Evolutionary conservation across 1,139 yeast species (phyloP), one percentile per base, ranked within the genome.

Genomic region (Pichia sp.): DNA sequence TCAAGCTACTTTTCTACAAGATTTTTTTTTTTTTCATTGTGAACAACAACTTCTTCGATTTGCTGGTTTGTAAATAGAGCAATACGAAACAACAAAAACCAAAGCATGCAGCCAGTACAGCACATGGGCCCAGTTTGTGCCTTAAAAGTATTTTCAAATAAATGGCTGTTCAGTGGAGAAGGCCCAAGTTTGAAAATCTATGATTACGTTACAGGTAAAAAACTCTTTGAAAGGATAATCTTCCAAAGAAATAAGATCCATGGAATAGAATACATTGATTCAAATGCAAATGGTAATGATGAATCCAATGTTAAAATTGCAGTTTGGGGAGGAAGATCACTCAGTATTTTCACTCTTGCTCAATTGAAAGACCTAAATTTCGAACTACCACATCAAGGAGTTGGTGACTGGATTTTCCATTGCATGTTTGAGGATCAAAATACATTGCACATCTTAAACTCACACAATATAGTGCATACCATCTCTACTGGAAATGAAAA

Each of bases 41-140:
- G 16, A 36, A 16, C 40, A 36, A 31, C 5, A 12, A 12, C n/a
- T 36, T 6, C 6, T 42, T 17, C 14, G 12, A 42, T 16, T n/a
- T 6, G 7, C n/a, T 20, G n/a, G 29, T 14, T 29, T 29, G 14
- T 5, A 30, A n/a, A 45, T 36, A 30, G 10, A 20, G 7, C 6
- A 24, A 27, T 7, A 27, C 33, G 36, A n/a, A 12, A 20, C 24
- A 20, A 20, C 33, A 10, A 31, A 49, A 10, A 5, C 16, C 16
- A 1, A 2, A 36, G 36, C 3, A 53, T 66, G 60, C 44, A 51
- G 14, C 62, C 62, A 8, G 24, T 64, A n/a, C 38, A 47, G 8
- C 91, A 85, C 63, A 77, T 81, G 65, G 96, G 96, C 0, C 95
- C 96, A 0, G 83, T 88, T 0, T 83, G 95, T 1, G 79, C 86